These are phyloP conservation scores for Nicotiana attenuata DNA, from an alignment of 257 asterid species.

Conservation along the genomic window DNA sequence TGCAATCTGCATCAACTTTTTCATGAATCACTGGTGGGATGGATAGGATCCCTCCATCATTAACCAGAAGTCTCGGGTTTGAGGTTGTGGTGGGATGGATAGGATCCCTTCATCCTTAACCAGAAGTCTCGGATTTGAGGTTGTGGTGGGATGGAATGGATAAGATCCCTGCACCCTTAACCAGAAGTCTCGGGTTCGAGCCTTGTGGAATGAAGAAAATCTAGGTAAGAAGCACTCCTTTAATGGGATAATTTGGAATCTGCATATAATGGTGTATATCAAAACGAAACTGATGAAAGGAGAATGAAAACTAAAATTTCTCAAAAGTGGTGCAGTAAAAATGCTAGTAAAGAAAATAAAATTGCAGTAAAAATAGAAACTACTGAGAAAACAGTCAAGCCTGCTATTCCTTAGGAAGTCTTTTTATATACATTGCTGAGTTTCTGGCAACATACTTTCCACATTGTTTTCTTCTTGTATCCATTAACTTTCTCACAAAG, in stretches of 20 bases:
- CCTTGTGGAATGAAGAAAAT: no score
- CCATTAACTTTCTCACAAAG: constrained; percentile 31
- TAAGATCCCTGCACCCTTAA: no score
- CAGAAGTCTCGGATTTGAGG: no score
- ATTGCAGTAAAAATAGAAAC: constrained; percentile 30
- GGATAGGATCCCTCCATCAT: no score
- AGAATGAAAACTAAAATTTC: background rate
- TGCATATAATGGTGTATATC: background rate
- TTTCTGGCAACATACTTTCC: constrained; percentile 19
- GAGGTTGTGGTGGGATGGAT: no score
- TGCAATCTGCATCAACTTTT: no score
- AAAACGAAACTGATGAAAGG: background rate
- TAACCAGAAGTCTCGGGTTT: no score
- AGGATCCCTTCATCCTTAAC: no score
- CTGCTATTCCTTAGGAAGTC: constrained; percentile 24
- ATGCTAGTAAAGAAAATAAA: constrained; percentile 15
- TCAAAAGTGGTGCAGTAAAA: constrained; percentile 27
- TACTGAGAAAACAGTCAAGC: constrained; percentile 18
- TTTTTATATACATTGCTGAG: constrained; percentile 19
- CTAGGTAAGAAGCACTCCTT: no score
- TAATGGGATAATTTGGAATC: background rate
- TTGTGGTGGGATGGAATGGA: no score
- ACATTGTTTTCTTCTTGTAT: constrained; percentile 13
- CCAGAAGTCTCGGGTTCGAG: no score
- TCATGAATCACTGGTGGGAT: no score